These are phyloP conservation scores for Trichosphaerium sp. DNA, from an alignment of 78 protist genomes.

Conservation along the genomic window DNA sequence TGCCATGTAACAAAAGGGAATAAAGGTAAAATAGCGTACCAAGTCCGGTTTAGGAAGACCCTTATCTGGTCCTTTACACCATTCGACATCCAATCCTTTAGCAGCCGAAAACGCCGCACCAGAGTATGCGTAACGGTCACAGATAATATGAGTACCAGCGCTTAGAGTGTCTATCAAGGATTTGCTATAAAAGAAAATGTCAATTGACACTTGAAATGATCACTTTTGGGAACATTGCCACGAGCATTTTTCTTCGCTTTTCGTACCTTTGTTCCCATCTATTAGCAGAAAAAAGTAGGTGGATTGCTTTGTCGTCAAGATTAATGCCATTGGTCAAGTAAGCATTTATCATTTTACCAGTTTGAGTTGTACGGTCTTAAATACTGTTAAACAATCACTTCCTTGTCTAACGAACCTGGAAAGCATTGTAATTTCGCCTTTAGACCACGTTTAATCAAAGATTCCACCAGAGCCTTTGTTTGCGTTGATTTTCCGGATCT, in stretches of 20 bases:
- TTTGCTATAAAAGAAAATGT: neutral
- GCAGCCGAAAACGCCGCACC: conserved; percentile 86
- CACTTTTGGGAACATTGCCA: too few species aligned
- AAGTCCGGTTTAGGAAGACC: conserved; percentile 79
- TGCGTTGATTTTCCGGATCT: conserved; percentile 77
- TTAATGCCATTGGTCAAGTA: conserved; percentile 47
- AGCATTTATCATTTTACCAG: conserved; percentile 58
- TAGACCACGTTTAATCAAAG: neutral
- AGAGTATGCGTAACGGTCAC: conserved; percentile 75
- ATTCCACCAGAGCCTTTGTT: neutral
- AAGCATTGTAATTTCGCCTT: neutral
- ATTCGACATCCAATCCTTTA: conserved; percentile 68
- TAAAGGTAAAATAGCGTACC: conserved; percentile 48
- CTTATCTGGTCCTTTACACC: conserved; percentile 69
- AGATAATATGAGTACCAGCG: conserved; percentile 53
- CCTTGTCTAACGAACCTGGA: neutral
- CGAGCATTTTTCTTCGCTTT: too few species aligned
- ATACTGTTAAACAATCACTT: neutral
- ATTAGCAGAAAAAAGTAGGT: conserved; percentile 76
- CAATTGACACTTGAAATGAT: too few species aligned
- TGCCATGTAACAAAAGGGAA: too few species aligned
- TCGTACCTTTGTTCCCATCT: conserved; percentile 61
- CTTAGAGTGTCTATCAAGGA: conserved; percentile 13
- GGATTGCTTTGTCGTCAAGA: conserved; percentile 69
- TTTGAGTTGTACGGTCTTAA: conserved; percentile 64